Evolutionary conservation across 2,329 filamentous ascomycete species (phyloP), one percentile per base, ranked within the genome.

Genomic region (Aspergillus costaricaensis): DNA sequence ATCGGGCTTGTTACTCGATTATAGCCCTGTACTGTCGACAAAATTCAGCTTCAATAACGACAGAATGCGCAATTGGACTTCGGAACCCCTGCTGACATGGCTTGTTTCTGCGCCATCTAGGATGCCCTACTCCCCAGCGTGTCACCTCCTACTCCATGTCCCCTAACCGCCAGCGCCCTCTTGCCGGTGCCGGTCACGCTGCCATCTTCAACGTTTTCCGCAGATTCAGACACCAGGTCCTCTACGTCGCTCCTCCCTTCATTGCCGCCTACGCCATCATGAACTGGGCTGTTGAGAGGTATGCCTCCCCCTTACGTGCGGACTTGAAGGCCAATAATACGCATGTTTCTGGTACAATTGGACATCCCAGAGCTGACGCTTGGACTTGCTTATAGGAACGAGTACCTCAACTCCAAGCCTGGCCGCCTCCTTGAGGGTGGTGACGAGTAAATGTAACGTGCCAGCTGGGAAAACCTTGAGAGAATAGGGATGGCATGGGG

Each of bases 181-280:
- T 96, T 68, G 92, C 92, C 66, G 91, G 91, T 72, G 83, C 89
- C 62, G 79, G 85, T 67, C 82, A 94, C 79, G 90, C 89, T 68
- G 94, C 93, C 74, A 81, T 98, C 83, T 98, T 98, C 89, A 99
- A 99, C 86, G 89, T 87, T 71, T 96, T 90, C 86, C 89, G 95
- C 79, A 88, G 95, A 73, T 91, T 90, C 81, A 88, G 88, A 77
- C 79, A 85, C 70, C 95, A 98, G 84, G 87, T 96, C 69, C 87
- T 98, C 70, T 99, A 93, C 86, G 88, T 93, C 79, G 85, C 88
- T 25, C 91, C 95, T 62, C 90, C 93, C 41, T 81, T 96, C 70
- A 72, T 95, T 66, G 78, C 84, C 68, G 92, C 86, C 68, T 99
- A 98, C 83, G 87, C 88, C 75, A 76, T 87, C 68, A 91, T 98